Base-by-base conservation (phyloP, 495 filamentous ascomycete species). In the Hyaloscypha bicolor region DNA sequence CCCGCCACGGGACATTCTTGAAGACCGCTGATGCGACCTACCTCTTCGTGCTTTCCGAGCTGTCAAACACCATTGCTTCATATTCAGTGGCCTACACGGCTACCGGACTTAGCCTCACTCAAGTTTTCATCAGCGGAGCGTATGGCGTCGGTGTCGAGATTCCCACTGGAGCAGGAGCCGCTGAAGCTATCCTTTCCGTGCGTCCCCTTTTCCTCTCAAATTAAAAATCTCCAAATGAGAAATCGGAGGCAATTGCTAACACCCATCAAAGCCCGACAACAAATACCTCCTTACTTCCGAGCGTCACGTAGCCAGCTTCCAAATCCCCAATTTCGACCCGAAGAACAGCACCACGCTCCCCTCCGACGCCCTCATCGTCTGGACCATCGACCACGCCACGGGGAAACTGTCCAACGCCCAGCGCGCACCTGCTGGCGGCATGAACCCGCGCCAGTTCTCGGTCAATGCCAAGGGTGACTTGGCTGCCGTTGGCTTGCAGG, bases 1-100 rank as follows among this genome's bases (percentile, higher is more conserved):
- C 91, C 3, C 82, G 91, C 3, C 91, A 93, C 69, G 88, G 80
- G 11, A 76, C 81, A 4, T 94, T 93, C 78, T 80, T 80, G 69
- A 79, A 78, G 12, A 73, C 77, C 1, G 71, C 68, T 37, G 74
- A 76, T 55, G 79, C 76, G 62, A 84, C 81, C 2, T 84, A 81
- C 73, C 78, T 90, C 71, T 93, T 91, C 73, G 75, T 90, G 4
- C 80, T 85, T 22, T 81, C 83, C 35, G 91, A 94, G 74, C 77
- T 93, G 29, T 74, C 77, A 2, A 88, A 87, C 60, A 78, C 80
- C 0, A 70, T 93, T 37, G 81, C 80, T 39, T 81, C 79, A 0
- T 94, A 86, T 68, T 75, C 81, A 25, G 83, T 91, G n/a, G 77
- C 74, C 0, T 92, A 92, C 70, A 67, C 66, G 1, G 73, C 79